phyloP scores from a whole-genome alignment of 176 grass and related monocot genomes.

The Avena sativa region DNA sequence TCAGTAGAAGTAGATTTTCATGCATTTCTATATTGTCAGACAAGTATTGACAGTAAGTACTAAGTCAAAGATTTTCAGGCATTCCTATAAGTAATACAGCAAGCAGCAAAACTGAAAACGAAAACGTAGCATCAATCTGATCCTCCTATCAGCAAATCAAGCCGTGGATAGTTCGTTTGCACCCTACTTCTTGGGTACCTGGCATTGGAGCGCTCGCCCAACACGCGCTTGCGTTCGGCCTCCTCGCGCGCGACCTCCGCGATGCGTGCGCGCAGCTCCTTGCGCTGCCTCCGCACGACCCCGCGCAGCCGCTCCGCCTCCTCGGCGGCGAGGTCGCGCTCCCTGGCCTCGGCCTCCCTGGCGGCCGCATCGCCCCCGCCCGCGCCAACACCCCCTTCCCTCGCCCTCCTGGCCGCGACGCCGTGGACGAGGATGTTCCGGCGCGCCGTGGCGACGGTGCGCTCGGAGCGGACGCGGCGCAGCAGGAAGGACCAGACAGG shows the following conservation, averaged over 20 bases:
- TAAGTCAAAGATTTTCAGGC: neutral
- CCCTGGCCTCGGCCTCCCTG: conserved; percentile 77
- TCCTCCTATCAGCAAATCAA: neutral
- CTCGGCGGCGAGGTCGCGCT: conserved; percentile 89
- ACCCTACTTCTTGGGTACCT: conserved; percentile 54
- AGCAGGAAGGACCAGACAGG: conserved; percentile 94
- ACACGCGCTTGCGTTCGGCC: conserved; percentile 81
- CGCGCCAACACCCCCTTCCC: conserved; percentile 49
- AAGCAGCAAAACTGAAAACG: conserved; percentile 10
- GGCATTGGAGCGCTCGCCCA: conserved; percentile 90
- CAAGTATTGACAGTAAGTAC: conserved; percentile 7
- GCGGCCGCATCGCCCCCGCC: conserved; percentile 56
- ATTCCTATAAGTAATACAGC: conserved; percentile 24
- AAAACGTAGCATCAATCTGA: neutral
- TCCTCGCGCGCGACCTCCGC: conserved; percentile 84
- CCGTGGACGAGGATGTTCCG: conserved; percentile 92
- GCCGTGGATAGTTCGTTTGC: neutral
- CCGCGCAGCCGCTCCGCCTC: conserved; percentile 84
- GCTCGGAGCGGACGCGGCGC: conserved; percentile 90
- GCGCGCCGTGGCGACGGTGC: conserved; percentile 80
- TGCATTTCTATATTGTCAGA: neutral
- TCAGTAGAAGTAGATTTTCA: neutral
- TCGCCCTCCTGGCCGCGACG: conserved; percentile 67
- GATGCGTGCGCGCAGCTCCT: conserved; percentile 87
- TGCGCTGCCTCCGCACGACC: conserved; percentile 89